Percentiles rank a stretch among this genome's conserved stretches.
Conservation (phyloP, 306 rosid genomes). For the Dalbergia oliveri region DNA sequence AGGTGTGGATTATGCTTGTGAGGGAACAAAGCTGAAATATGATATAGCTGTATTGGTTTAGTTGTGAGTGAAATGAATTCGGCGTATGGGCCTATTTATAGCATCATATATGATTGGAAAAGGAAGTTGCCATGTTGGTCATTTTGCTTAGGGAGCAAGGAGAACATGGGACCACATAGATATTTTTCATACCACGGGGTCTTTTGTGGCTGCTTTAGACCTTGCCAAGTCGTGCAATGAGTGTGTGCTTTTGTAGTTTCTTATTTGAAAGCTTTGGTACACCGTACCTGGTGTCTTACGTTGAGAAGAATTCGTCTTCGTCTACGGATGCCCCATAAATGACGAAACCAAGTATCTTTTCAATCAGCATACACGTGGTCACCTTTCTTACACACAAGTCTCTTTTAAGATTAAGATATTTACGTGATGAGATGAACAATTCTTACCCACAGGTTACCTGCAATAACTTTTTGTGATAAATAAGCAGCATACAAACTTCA, state of each 20-base stretch:
- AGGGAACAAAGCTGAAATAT: neutral
- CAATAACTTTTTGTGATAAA: too few species aligned
- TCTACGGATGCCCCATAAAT: too few species aligned
- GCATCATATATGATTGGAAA: neutral
- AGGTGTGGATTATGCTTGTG: neutral
- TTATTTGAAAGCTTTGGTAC: too few species aligned
- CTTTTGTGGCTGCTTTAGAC: neutral
- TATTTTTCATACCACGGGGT: neutral
- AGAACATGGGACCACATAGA: neutral
- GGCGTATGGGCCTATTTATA: neutral
- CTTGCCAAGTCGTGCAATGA: neutral
- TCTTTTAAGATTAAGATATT: too few species aligned
- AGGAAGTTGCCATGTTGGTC: neutral
- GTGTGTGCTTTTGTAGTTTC: neutral
- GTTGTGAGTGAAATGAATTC: neutral
- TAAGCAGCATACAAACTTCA: too few species aligned
- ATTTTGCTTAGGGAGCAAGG: slow-evolving; percentile 7
- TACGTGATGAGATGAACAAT: too few species aligned
- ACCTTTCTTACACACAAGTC: too few species aligned
- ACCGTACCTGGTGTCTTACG: too few species aligned
- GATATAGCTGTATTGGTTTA: neutral
- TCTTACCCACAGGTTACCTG: too few species aligned
- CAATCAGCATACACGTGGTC: too few species aligned
- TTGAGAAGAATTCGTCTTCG: too few species aligned
- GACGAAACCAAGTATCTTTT: too few species aligned